Evolutionary conservation across 2,329 filamentous ascomycete genomes (phyloP).

Genomic region (Iodosphaeria phyllophila): DNA sequence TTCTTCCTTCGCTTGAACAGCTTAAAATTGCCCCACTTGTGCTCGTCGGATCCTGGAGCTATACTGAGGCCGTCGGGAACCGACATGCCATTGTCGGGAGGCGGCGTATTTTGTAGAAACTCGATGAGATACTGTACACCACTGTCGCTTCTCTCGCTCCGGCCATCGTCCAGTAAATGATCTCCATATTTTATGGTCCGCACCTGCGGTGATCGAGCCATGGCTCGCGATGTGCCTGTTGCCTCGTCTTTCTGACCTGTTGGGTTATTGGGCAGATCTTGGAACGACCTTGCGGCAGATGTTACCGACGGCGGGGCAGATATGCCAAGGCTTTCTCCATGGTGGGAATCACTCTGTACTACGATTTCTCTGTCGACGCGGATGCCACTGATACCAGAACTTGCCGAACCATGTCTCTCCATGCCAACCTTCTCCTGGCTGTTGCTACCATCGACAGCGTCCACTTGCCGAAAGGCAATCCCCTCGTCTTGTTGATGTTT

Average conservation of each 20-base stretch:
- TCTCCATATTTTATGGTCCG: slow-evolving; percentile 1
- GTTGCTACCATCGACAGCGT: too few species aligned
- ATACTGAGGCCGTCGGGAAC: slow-evolving; percentile 13
- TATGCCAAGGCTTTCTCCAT: too few species aligned
- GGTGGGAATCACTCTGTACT: too few species aligned
- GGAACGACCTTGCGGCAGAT: too few species aligned
- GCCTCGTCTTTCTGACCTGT: too few species aligned
- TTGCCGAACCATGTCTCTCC: slow-evolving; percentile 1
- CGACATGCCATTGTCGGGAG: slow-evolving; percentile 30
- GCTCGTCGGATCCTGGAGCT: slow-evolving; percentile 6
- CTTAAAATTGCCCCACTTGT: slow-evolving; percentile 4
- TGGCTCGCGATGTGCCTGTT: background rate
- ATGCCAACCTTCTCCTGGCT: too few species aligned
- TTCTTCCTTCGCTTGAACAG: background rate
- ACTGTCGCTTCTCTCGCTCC: background rate
- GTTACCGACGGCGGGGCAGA: too few species aligned
- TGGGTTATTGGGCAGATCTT: too few species aligned
- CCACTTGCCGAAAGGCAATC: background rate
- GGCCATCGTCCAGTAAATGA: background rate
- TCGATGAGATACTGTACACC: slow-evolving; percentile 17
- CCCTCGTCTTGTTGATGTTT: too few species aligned
- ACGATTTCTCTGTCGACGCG: slow-evolving; percentile 1
- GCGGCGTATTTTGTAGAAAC: slow-evolving; percentile 30
- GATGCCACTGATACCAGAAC: slow-evolving; percentile 2
- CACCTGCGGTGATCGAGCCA: slow-evolving; percentile 1